Base-by-base conservation (phyloP, 352 stramenopile species). In the Globisporangium cederbergense region DNA sequence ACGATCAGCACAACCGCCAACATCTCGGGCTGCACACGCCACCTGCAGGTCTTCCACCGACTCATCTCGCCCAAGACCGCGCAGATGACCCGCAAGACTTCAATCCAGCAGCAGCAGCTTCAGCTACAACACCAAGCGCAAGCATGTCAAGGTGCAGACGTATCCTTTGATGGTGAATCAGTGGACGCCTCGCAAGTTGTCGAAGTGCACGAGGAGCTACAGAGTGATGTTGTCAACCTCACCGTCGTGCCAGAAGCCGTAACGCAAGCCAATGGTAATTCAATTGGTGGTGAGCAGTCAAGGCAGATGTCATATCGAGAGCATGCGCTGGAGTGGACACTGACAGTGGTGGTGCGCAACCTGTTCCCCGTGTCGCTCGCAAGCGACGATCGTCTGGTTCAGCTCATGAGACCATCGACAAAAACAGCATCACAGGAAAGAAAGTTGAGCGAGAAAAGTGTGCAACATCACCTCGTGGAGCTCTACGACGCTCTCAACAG, bases 41-140 rank as follows among this genome's bases (percentile, higher is more conserved):
- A 72, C 50, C 51, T 72, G 53, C 66, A 69, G 22, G 66, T 69
- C 28, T 68, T 72, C 55, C 66, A 72, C 66, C 60, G 64, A 6
- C 50, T 72, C 40, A 53, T 72, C 28, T 72, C 66, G 20, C 66
- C 61, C 49, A 72, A 72, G 55, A 72, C 61, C 16, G 46, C 59
- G 47, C 60, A 61, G 54, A 57, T 62, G 54, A 66, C 45, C 30
- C 40, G 62, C 46, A 60, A 68, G 46, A 54, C 42, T 13, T 36
- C 22, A 6, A 25, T 20, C 14, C 50, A 60, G 50, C 45, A 36
- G 13, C 62, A 53, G 6, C 62, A 13, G 32, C 46, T 20, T 16
- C 18, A 36, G 25, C 25, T 1, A 14, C 40, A 38, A 30, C 32
- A 25, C 14, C 10, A 14, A 61, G 7, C 20, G n/a, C 8, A 6